Evolutionary conservation across 306 rosid genomes (phyloP).

Genomic region (Phaseolus lunatus): DNA sequence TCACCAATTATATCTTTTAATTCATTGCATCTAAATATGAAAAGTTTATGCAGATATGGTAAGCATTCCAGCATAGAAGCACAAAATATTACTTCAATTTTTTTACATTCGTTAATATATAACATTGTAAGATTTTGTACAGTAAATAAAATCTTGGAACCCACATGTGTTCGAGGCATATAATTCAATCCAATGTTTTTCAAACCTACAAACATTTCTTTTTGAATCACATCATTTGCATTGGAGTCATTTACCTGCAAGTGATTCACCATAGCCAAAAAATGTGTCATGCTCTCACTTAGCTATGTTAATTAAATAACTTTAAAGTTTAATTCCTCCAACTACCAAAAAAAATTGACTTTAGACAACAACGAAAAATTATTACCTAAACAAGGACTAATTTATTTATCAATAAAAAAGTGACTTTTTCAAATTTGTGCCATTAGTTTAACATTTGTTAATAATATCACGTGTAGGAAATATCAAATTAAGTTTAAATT

Average conservation of each 20-base stretch:
- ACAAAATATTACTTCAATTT: background rate
- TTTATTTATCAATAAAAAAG: too few species aligned
- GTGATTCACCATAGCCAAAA: background rate
- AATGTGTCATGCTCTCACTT: background rate
- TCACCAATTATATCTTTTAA: background rate
- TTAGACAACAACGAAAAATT: too few species aligned
- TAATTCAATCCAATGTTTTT: too few species aligned
- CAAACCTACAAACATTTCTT: too few species aligned
- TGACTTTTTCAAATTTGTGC: too few species aligned
- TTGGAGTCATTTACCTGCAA: background rate
- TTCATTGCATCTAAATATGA: background rate
- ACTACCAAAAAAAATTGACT: too few species aligned
- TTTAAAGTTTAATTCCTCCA: too few species aligned
- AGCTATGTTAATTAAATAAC: too few species aligned
- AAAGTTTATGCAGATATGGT: background rate
- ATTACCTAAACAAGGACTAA: too few species aligned
- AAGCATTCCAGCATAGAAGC: background rate
- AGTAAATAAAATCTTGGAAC: background rate
- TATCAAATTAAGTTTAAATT: too few species aligned
- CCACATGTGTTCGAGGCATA: background rate
- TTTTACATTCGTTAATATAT: fast-evolving
- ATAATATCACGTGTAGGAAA: too few species aligned
- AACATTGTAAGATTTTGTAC: background rate
- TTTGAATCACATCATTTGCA: background rate
- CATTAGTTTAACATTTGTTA: too few species aligned